Base-by-base conservation (phyloP, 139 green algal genomes). In the Haematococcus sp. region DNA sequence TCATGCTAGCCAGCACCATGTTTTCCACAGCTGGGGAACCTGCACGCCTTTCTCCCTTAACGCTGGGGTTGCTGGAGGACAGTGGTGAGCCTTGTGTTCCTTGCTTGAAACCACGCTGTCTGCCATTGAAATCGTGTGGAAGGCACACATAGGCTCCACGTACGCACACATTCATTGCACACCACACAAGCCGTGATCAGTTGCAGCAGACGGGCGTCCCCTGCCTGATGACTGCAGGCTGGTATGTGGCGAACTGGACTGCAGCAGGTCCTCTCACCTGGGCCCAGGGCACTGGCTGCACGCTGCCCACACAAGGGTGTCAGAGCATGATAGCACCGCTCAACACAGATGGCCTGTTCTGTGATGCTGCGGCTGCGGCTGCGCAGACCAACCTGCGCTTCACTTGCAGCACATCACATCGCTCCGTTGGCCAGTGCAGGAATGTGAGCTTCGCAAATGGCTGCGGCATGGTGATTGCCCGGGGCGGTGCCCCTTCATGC, bases 1-100 rank as follows among this genome's bases (percentile, higher is more conserved):
- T 90, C 20, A 91, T 91, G 86, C 81, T 84, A 2, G 76, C 83
- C 3, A 83, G 67, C 51, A 84, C 79, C 70, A 68, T 78, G 46
- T 87, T 82, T 35, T 60, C 73, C 19, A 60, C 75, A 11, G 32
- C 72, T 28, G 78, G 78, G 61, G 67, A 70, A 34, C 75, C 78
- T 15, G 68, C 78, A 3, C 72, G 59, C 17, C 40, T 89, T 28
- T 84, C 75, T 13, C 79, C 80, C 74, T 56, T 91, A 30, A 89
- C 86, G 2, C 76, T 89, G 3, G 80, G 84, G 4, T 79, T 84
- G 60, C 76, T 89, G 74, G 35, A 84, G 46, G 81, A 89, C 77
- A 83, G 54, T 49, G 40, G 40, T 49, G 40, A 7, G 40, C 11
- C n/a, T n/a, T n/a, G n/a, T n/a, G n/a, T n/a, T n/a, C n/a, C n/a